phyloP scores from a whole-genome alignment of 2,329 filamentous ascomycete species.

The Cytospora piceicola region DNA sequence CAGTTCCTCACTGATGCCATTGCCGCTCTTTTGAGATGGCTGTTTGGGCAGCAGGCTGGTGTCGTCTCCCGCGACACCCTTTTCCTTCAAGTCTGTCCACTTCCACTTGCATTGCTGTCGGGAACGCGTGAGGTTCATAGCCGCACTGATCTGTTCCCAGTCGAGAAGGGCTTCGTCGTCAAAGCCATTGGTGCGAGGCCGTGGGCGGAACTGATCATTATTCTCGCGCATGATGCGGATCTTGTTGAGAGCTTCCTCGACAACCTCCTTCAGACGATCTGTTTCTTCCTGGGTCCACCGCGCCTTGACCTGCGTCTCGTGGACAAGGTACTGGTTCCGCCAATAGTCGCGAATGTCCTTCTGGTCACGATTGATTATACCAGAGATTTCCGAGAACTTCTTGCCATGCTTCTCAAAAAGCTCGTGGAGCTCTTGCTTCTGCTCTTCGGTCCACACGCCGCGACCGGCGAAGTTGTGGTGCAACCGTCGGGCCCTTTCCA shows the following conservation, averaged over 20 bases:
- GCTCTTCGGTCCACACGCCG: slow-evolving; percentile 60
- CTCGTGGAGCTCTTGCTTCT: slow-evolving; percentile 58
- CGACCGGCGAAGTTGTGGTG: slow-evolving; percentile 69
- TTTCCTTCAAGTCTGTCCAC: slow-evolving; percentile 58
- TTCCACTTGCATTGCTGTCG: slow-evolving; percentile 71
- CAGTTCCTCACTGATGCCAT: slow-evolving; percentile 46
- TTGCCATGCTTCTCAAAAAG: slow-evolving; percentile 53
- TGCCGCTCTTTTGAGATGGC: slow-evolving; percentile 34
- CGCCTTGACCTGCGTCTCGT: slow-evolving; percentile 54
- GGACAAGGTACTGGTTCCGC: slow-evolving; percentile 67
- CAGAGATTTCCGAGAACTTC: slow-evolving; percentile 66
- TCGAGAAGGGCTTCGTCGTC: slow-evolving; percentile 60
- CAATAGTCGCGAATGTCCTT: slow-evolving; percentile 73
- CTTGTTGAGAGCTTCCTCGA: slow-evolving; percentile 55
- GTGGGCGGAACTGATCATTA: slow-evolving; percentile 31
- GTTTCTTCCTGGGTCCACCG: slow-evolving; percentile 68
- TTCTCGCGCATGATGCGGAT: slow-evolving; percentile 48
- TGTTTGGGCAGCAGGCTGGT: slow-evolving; percentile 29
- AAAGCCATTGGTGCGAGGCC: slow-evolving; percentile 39
- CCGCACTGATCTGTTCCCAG: slow-evolving; percentile 66
- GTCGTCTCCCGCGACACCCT: slow-evolving; percentile 32
- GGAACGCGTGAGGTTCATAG: slow-evolving; percentile 64
- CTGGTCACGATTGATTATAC: slow-evolving; percentile 64
- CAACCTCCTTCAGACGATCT: slow-evolving; percentile 51
- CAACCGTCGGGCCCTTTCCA: slow-evolving; percentile 61